Evolutionary conservation across 2,329 filamentous ascomycete species (phyloP).

Genomic region (Grosmannia serpens): DNA sequence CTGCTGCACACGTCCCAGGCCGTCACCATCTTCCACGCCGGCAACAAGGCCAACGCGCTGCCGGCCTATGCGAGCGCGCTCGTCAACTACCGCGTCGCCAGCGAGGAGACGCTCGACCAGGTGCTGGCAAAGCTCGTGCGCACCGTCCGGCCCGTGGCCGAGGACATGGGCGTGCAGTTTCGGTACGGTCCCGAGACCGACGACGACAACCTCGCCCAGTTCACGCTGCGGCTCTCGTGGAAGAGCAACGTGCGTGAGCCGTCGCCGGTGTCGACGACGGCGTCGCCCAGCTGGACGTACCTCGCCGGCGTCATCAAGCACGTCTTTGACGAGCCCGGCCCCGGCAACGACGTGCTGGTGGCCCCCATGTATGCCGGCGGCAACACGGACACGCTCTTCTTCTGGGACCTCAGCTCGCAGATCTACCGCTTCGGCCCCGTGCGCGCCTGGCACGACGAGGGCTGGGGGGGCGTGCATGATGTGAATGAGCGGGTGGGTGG

Average conservation of each 20-base stretch:
- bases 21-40: slow-evolving; percentile 48
- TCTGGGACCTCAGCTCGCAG: slow-evolving; percentile 31
- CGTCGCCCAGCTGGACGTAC: background rate
- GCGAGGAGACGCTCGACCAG: slow-evolving; percentile 30
- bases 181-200: background rate
- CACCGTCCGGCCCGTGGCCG: background rate
- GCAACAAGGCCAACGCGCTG: slow-evolving; percentile 54
- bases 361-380: slow-evolving; percentile 36
- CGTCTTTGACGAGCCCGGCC: slow-evolving; percentile 1
- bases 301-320: background rate
- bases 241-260: background rate
- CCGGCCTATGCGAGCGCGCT: slow-evolving; percentile 44
- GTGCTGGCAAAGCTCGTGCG: background rate
- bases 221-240: background rate
- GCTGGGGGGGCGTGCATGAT: slow-evolving; percentile 23
- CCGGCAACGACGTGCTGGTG: slow-evolving; percentile 36
- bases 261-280: background rate
- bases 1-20: slow-evolving; percentile 49
- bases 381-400: slow-evolving; percentile 36
- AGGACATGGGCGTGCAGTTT: background rate
- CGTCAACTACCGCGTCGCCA: slow-evolving; percentile 48
- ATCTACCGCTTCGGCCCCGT: slow-evolving; percentile 38
- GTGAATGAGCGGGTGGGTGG: slow-evolving; percentile 26
- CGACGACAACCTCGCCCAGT: background rate
- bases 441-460: slow-evolving; percentile 22